Percentiles rank a stretch among this genome's conserved stretches.
Conservation (phyloP, 345 rosid species). For the Lumnitzera littorea region DNA sequence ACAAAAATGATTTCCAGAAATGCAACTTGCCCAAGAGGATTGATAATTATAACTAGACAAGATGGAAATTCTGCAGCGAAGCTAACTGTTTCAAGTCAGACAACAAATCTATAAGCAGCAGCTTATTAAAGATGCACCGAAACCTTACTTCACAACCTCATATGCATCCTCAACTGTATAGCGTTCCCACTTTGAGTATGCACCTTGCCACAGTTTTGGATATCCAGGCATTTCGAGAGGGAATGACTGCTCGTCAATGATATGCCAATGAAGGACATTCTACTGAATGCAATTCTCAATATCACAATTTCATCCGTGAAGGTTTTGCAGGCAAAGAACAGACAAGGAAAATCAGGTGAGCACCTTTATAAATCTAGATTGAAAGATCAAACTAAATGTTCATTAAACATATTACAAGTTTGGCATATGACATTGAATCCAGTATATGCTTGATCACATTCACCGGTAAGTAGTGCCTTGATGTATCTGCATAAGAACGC, state of each 20-base stretch:
- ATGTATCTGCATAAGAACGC: conserved; percentile 62
- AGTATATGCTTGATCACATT: conserved; percentile 71
- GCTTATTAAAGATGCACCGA: background rate
- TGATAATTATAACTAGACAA: too few relatives aligned
- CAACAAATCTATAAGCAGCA: too few relatives aligned
- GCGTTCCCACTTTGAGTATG: conserved; percentile 84
- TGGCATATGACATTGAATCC: conserved; percentile 94
- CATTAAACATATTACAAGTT: conserved; percentile 56
- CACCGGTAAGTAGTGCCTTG: conserved; percentile 77
- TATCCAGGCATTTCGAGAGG: conserved; percentile 82
- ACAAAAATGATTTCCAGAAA: too few relatives aligned
- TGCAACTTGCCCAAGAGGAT: too few relatives aligned
- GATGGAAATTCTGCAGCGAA: too few relatives aligned
- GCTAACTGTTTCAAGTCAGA: too few relatives aligned
- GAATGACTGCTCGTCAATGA: conserved; percentile 83
- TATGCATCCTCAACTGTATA: conserved; percentile 87
- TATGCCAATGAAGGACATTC: conserved; percentile 99
- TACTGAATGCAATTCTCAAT: conserved; percentile 38
- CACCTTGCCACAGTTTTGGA: conserved; percentile 87
- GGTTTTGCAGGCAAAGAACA: conserved; percentile 7
- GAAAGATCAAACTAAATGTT: conserved; percentile 11
- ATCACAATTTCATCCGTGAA: conserved; percentile 18
- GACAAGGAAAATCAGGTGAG: conserved; percentile 2
- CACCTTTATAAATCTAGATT: conserved; percentile 4
- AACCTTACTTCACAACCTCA: conserved; percentile 72